phyloP scores from a whole-genome alignment of 2,329 filamentous ascomycete genomes.

The Aureobasidium lini region DNA sequence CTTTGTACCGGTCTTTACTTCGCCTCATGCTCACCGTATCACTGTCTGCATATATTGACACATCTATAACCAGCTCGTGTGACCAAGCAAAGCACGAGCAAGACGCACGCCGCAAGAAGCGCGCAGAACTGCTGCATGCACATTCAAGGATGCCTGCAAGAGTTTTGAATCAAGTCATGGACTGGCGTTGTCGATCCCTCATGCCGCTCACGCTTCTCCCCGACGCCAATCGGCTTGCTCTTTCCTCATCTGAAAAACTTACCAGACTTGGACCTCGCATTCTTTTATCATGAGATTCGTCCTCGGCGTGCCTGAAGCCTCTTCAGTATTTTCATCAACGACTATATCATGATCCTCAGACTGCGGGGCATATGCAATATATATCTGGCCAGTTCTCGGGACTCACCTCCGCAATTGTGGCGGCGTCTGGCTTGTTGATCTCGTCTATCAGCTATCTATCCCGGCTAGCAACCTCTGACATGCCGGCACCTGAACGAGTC shows the following conservation, averaged over 20 bases:
- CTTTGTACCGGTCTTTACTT: neutral
- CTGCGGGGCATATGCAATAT: constrained; percentile 6
- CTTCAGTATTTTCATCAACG: neutral
- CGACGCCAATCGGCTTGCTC: neutral
- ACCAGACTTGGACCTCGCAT: neutral
- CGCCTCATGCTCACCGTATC: constrained; percentile 6
- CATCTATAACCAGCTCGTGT: constrained; percentile 4
- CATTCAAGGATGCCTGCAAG: neutral
- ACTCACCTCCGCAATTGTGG: constrained; percentile 7
- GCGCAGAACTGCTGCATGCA: constrained; percentile 4
- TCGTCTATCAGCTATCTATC: neutral
- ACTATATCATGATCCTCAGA: neutral
- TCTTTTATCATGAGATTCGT: neutral
- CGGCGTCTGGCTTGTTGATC: neutral
- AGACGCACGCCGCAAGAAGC: neutral
- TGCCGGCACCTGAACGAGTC: neutral
- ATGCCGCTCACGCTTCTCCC: constrained; percentile 4
- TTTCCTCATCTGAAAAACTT: neutral
- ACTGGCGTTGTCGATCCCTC: constrained; percentile 11
- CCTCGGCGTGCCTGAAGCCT: neutral
- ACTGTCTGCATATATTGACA: neutral
- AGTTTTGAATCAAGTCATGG: neutral
- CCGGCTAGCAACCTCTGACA: neutral
- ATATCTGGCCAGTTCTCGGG: neutral
- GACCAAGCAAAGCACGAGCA: neutral